Evolutionary conservation across 257 asterid species (phyloP).

Genomic region (Solanum lycopersicoides): DNA sequence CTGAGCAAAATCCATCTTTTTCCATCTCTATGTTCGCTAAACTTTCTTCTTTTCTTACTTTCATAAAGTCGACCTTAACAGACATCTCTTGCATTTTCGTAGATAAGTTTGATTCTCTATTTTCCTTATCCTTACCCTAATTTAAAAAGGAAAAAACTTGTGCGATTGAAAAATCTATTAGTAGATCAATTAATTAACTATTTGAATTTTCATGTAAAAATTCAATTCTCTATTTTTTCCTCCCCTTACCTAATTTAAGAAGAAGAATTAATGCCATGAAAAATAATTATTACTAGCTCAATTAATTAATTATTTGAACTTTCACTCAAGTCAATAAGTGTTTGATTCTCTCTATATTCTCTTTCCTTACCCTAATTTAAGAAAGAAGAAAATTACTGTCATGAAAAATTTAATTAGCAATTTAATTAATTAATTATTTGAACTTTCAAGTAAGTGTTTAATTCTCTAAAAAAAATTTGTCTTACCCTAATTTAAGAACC

Average conservation of each 20-base stretch:
- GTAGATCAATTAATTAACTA: background rate
- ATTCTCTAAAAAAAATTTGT: background rate
- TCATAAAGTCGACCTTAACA: no score
- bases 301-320: no score
- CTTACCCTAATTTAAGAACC: background rate
- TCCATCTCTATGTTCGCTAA: no score
- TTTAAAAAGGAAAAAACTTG: background rate
- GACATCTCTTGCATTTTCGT: no score
- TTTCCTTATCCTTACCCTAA: background rate
- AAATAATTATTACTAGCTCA: background rate
- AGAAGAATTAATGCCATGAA: background rate
- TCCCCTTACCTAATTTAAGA: background rate
- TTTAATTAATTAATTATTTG: no score
- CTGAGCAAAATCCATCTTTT: no score
- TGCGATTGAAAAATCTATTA: background rate
- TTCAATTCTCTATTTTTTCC: background rate
- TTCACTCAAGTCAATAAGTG: background rate
- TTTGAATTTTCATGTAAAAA: background rate
- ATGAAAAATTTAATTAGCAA: background rate
- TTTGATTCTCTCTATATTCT: background rate
- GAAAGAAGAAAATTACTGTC: background rate
- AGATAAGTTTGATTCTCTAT: background rate
- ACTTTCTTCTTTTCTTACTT: no score
- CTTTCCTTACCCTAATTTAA: background rate
- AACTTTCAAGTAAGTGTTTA: background rate